Evolutionary conservation across 305 asterid genomes (phyloP).

Genomic region (Fraxinus dipetala): DNA sequence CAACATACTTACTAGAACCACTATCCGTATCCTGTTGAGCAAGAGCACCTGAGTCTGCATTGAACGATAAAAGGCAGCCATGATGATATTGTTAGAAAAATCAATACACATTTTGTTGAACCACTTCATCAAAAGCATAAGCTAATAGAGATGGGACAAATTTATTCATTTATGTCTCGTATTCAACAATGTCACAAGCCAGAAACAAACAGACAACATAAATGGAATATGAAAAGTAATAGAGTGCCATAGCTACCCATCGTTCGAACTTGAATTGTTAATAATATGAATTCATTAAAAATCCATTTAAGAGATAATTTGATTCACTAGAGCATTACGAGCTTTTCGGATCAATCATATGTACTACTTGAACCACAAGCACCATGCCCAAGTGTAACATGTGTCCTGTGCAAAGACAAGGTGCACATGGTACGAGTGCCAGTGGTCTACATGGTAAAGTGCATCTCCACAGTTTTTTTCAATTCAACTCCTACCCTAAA

Average conservation of each 20-base stretch:
- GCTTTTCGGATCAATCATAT: neutral
- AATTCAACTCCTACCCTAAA: neutral
- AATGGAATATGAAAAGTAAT: neutral
- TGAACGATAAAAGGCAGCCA: conserved; percentile 2
- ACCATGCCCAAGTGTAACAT: neutral
- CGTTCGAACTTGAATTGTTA: neutral
- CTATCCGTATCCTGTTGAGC: conserved; percentile 28
- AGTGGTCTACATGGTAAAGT: neutral
- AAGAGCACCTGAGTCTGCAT: conserved; percentile 40
- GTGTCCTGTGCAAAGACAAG: neutral
- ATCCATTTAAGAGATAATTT: neutral
- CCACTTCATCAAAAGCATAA: neutral
- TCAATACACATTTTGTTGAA: neutral
- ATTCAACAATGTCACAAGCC: neutral
- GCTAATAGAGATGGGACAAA: neutral
- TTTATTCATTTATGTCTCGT: neutral
- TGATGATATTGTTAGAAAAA: neutral
- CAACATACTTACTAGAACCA: conserved; percentile 26
- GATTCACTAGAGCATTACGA: neutral
- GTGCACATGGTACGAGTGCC: neutral
- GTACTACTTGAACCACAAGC: neutral
- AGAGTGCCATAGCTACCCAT: neutral
- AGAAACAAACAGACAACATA: neutral
- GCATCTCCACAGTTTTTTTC: neutral
- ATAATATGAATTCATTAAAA: neutral